Base-by-base conservation (phyloP, 208 protist species). In the Balamuthia mandrillaris region DNA sequence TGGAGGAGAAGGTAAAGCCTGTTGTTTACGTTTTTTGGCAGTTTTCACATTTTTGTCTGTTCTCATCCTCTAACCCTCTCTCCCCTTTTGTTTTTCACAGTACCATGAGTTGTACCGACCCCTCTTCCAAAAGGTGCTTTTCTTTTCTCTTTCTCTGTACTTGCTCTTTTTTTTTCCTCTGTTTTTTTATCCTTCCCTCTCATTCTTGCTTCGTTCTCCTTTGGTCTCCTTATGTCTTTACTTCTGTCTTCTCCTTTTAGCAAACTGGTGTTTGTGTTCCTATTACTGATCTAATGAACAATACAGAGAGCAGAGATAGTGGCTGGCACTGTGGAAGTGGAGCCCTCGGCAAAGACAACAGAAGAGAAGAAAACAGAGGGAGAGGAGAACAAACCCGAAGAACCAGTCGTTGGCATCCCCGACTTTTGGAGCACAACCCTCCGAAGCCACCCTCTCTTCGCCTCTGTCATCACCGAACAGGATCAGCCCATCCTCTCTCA, bases 361-460 rank as follows among this genome's bases (percentile, higher is more conserved):
- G 70, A 51, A 35, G n/a, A 41, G 37, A 66, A 83, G 49, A 61
- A 63, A 37, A 14, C 27, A 21, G 79, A 77, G 58, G 58, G 31
- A 33, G 79, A 29, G 1, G 37, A 47, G 45, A 37, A 85, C 42
- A 56, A 61, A 14, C 35, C 27, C 37, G 33, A 61, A 37, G 77
- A 61, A 56, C 39, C 42, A 37, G 35, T 83, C 52, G 56, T 68
- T 37, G 87, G 87, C 41, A 58, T 90, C 37, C 77, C 68, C 35
- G 75, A 88, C n/a, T 90, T 90, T 70, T 90, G 87, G 87, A 75
- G 85, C 58, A 72, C 51, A 10, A 84, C 66, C 1, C 85, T 89
- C 54, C 45, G 47, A 33, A 24, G 65, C 42, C 58, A 88, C 82
- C 51, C 52, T 14, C 24, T 86, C 29, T 9, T 86, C 54, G 66